Percentiles rank a stretch among this genome's conserved stretches.
phyloP scores from a whole-genome alignment of 495 filamentous ascomycete genomes.

The Talaromyces stipitatus region DNA sequence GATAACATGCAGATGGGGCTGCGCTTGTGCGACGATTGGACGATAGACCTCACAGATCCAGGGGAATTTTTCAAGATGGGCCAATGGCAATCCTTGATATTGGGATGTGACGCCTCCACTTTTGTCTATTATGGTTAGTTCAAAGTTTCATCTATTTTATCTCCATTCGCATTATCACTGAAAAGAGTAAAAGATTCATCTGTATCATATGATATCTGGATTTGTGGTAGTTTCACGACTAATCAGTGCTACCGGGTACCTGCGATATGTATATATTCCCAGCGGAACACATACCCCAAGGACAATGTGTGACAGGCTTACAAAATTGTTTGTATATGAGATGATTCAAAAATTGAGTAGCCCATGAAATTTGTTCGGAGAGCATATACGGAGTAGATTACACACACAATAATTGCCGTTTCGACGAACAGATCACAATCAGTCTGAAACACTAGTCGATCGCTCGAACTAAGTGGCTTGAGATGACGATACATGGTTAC shows the following conservation, averaged over 20 bases:
- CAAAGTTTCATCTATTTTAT: neutral
- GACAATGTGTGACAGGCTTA: neutral
- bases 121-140: neutral
- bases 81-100: neutral
- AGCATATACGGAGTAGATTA: no score
- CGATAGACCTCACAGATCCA: neutral
- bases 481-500: no score
- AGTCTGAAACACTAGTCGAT: neutral
- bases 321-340: neutral
- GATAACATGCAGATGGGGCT: neutral
- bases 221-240: neutral
- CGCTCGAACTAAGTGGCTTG: no score
- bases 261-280: neutral
- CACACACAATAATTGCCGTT: no score
- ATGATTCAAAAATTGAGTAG: neutral
- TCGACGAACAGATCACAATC: neutral
- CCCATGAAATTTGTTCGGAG: no score
- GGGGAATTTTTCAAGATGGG: neutral
- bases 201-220: neutral
- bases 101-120: neutral
- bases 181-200: no score
- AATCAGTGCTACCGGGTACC: neutral
- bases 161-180: no score
- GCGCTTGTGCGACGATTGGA: neutral
- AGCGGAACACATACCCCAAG: neutral